Conservation (phyloP, 257 asterid genomes). For the Solanum virginianum region DNA sequence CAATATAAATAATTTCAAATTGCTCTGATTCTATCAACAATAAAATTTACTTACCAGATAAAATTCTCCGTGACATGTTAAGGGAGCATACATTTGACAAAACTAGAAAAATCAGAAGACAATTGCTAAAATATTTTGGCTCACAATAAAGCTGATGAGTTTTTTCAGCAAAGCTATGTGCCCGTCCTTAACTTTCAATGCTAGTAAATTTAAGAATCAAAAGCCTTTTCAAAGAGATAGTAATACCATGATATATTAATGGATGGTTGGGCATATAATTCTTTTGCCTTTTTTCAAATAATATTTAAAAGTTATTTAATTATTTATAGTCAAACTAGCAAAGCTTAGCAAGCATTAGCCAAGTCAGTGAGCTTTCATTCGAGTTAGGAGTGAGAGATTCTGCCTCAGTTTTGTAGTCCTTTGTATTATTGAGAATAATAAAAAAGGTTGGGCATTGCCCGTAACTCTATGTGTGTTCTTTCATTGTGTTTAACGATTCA, state of each 20-base stretch:
- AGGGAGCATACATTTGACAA: slow-evolving; percentile 34
- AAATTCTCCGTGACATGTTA: slow-evolving; percentile 41
- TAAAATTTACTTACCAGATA: slow-evolving; percentile 34
- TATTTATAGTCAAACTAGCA: neutral
- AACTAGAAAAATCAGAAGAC: slow-evolving; percentile 20
- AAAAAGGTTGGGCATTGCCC: too few relatives aligned
- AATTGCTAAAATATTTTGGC: slow-evolving; percentile 29
- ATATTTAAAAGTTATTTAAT: neutral
- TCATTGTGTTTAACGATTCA: too few relatives aligned
- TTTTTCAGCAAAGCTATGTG: neutral
- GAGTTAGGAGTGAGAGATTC: too few relatives aligned
- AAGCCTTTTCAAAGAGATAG: neutral
- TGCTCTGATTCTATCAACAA: neutral
- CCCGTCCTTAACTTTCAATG: slow-evolving; percentile 5
- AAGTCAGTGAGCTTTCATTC: too few relatives aligned
- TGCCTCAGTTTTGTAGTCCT: too few relatives aligned
- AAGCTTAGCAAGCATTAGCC: too few relatives aligned
- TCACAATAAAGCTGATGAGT: slow-evolving; percentile 12
- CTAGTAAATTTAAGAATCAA: slow-evolving; percentile 5
- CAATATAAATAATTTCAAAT: neutral
- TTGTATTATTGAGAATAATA: too few relatives aligned
- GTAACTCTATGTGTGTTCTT: too few relatives aligned
- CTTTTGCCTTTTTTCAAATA: too few relatives aligned
- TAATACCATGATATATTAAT: neutral
- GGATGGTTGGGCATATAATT: neutral